Evolutionary conservation across 2,329 filamentous ascomycete species (phyloP), one percentile per base, ranked within the genome.

Genomic region (Aspergillus sp.): DNA sequence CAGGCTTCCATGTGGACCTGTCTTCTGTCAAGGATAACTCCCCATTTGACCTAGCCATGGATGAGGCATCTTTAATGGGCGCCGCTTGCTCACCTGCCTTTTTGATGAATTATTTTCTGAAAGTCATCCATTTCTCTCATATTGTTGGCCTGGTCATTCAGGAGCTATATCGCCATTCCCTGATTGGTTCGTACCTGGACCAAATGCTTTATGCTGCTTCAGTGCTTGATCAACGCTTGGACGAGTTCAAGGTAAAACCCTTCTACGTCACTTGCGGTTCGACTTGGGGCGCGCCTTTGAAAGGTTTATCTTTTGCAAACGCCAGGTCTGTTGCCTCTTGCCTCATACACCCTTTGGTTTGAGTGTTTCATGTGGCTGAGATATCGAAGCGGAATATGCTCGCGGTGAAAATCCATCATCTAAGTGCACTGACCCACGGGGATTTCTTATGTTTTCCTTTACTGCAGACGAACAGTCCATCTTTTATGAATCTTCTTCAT

Each of bases 321-420:
- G 64, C 45, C 63, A 67, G 57, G 61, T 64, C 26, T 36, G 54
- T 51, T 9, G 9, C 43, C 42, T 5, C 5, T 5, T 8, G 10
- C 5, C 1, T 36, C 34, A 10, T 36, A n/a, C n/a, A n/a, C 12
- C 10, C 10, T 36, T 10, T 33, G 32, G 2, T 33, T 33, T 33
- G 35, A 38, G 30, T 43, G 42, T 41, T 54, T 26, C 32, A 26
- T n/a, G 4, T 44, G 43, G n/a, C 34, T 36, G 10, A 36, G 7
- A 36, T 12, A 5, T 5, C 10, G 5, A 44, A 69, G 66, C 57
- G 68, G 19, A 71, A 69, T 45, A 71, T 70, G 66, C 60, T 71
- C n/a, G 66, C 68, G 4, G 57, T 69, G 41, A 70, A 70, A 43
- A 69, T 62, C 42, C 67, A 71, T 54, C 67, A 71, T 50, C 60